Base-by-base conservation (phyloP, 140 eudicot species). In the Senecio squalidus region DNA sequence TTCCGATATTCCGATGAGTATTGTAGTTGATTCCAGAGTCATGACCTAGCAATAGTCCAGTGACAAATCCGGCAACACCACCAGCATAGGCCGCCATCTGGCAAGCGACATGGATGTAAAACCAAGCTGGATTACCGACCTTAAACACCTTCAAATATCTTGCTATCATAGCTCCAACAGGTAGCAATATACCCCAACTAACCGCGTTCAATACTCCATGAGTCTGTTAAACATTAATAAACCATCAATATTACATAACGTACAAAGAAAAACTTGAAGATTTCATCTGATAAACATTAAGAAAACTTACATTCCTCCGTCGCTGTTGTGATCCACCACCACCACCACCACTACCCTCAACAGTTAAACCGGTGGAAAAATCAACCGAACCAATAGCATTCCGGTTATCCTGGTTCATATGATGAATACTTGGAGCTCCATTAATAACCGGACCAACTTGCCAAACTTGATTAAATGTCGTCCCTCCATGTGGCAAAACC, bases 81-180 rank as follows among this genome's bases (percentile, higher is more conserved):
- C 79, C 66, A 21, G 58, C 57, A 58, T 82, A 82, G 49, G 83
- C 95, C 0, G 85, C 71, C 1, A 73, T 40, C 54, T 86, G 91
- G 71, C 95, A 82, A 1, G 73, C 65, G 1, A 64, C 77, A 46
- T 86, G 95, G 11, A 86, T 38, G 80, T 86, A 82, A 64, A 86
- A 86, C 95, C 95, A 86, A n/a, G 85, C 85, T 25, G 92, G 95
- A 60, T 82, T 73, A 1, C n/a, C n/a, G n/a, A n/a, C n/a, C n/a
- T 77, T 77, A 70, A 82, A 86, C 51, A 80, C 92, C 79, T 72
- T 82, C 70, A 86, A 36, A 58, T 86, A 83, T 73, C 95, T 82
- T 26, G 92, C 95, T 25, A 57, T 9, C 63, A 83, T 65, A 5
- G 79, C 85, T 3, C 95, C 92, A 18, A 82, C 6, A 3, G 95